phyloP scores from a whole-genome alignment of 805 yeast genomes.

The Kurtzmaniella cleridarum region DNA sequence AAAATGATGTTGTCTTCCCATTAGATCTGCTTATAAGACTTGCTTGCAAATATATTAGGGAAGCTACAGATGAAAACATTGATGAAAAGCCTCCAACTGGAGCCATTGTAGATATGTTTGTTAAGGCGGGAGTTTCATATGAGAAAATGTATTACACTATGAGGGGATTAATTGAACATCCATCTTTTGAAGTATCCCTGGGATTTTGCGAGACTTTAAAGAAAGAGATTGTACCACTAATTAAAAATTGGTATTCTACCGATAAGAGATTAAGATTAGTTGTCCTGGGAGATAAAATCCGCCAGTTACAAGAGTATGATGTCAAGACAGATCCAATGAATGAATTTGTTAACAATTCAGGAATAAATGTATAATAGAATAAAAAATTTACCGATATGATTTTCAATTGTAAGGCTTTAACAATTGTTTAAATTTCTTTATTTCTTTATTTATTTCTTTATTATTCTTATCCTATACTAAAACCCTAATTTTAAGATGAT shows the following conservation, averaged over 20 bases:
- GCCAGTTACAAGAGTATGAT: slow-evolving; percentile 41
- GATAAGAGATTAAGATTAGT: slow-evolving; percentile 61
- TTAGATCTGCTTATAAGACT: slow-evolving; percentile 63
- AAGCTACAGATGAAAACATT: slow-evolving; percentile 28
- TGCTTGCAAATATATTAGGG: slow-evolving; percentile 49
- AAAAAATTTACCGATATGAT: neutral
- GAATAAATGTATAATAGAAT: slow-evolving; percentile 2
- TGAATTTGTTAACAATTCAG: slow-evolving; percentile 15
- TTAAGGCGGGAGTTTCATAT: slow-evolving; percentile 57
- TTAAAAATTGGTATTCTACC: slow-evolving; percentile 59
- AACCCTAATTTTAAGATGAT: no score
- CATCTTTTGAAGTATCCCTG: slow-evolving; percentile 45
- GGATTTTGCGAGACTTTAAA: slow-evolving; percentile 35
- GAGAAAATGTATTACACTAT: slow-evolving; percentile 62
- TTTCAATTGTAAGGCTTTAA: no score
- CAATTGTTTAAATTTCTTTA: no score
- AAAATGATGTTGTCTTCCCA: slow-evolving; percentile 78
- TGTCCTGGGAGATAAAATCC: slow-evolving; percentile 42
- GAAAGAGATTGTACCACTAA: slow-evolving; percentile 58
- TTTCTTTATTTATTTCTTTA: no score
- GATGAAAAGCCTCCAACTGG: slow-evolving; percentile 41
- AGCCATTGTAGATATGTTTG: slow-evolving; percentile 54
- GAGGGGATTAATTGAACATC: slow-evolving; percentile 58
- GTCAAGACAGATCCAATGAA: slow-evolving; percentile 54
- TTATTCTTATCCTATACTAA: no score